A percentile compares a stretch with the other conserved stretches of the same genome.
Conservation (phyloP, 495 filamentous ascomycete species). For the Aspergillus kassunensis region DNA sequence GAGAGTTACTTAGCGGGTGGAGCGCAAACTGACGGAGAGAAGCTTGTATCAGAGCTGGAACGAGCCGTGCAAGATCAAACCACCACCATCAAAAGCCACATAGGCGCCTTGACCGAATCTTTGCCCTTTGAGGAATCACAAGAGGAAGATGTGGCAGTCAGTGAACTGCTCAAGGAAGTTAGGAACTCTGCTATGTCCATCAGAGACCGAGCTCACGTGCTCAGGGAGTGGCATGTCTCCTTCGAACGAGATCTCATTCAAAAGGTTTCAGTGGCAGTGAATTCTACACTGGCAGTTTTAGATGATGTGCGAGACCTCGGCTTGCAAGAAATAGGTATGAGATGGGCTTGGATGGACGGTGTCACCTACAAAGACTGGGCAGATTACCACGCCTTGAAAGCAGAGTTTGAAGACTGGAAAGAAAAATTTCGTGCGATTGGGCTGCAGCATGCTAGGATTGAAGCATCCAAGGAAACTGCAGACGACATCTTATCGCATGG, state of each 20-base stretch:
- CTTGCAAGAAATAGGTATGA: conserved; percentile 92
- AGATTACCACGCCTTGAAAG: conserved; percentile 81
- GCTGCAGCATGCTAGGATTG: conserved; percentile 65
- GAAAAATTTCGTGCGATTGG: conserved; percentile 71
- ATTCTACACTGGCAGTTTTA: conserved; percentile 77
- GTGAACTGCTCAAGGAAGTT: conserved; percentile 60
- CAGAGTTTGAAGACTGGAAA: conserved; percentile 79
- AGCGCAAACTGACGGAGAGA: conserved; percentile 60
- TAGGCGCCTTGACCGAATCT: conserved; percentile 56
- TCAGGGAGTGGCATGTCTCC: conserved; percentile 72
- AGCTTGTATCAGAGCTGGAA: conserved; percentile 65
- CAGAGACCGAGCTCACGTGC: conserved; percentile 73
- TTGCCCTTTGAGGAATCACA: conserved; percentile 51
- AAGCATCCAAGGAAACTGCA: conserved; percentile 62
- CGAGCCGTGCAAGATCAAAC: conserved; percentile 59
- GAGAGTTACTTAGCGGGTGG: conserved; percentile 63
- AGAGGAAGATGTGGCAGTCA: conserved; percentile 53
- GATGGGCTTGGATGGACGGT: conserved; percentile 95
- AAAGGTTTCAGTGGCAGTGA: conserved; percentile 68
- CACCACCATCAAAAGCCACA: conserved; percentile 60
- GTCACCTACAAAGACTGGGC: conserved; percentile 96
- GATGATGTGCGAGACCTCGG: conserved; percentile 83
- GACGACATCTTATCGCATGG: conserved; percentile 68
- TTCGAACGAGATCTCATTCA: conserved; percentile 67
- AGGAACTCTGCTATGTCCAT: conserved; percentile 71